Evolutionary conservation across 2,329 filamentous ascomycete genomes (phyloP).

Genomic region (Setomelanomma holmii): DNA sequence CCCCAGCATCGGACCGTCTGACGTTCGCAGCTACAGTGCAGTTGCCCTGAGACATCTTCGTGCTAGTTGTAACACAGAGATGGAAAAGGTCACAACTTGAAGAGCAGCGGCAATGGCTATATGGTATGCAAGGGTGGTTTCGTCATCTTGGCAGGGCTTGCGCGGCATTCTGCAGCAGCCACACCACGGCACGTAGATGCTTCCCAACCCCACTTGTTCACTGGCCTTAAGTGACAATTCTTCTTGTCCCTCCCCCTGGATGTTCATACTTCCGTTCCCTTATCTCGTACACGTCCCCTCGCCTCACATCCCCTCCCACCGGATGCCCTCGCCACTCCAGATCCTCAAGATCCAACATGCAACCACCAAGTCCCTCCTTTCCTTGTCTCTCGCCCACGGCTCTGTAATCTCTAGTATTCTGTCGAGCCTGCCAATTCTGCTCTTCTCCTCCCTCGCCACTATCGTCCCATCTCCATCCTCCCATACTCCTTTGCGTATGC

Average conservation of each 20-base stretch:
- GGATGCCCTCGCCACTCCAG: constrained; percentile 26
- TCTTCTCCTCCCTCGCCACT: constrained; percentile 20
- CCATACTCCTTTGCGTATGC: constrained; percentile 24
- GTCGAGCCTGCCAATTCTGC: background rate
- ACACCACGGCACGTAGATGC: no score
- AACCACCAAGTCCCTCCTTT: constrained; percentile 29
- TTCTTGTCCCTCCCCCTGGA: no score
- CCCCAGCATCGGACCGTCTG: background rate
- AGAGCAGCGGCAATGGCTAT: no score
- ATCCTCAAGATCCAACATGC: constrained; percentile 35
- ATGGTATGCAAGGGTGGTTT: background rate
- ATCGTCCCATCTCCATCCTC: constrained; percentile 22
- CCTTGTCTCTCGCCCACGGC: constrained; percentile 6
- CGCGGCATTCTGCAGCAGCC: background rate
- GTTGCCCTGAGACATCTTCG: background rate
- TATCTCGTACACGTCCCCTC: constrained; percentile 2
- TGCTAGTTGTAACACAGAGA: background rate
- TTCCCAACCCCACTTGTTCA: no score
- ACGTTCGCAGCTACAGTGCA: no score
- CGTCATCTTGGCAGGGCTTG: background rate
- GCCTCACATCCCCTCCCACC: constrained; percentile 26
- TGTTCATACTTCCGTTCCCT: background rate
- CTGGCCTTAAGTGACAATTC: no score
- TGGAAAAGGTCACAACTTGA: no score
- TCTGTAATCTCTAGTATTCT: constrained; percentile 14